Percentiles rank a stretch among this genome's conserved stretches.
phyloP scores from a whole-genome alignment of 1,284 basidiomycete species.

The Afroboletus lepidellus region DNA sequence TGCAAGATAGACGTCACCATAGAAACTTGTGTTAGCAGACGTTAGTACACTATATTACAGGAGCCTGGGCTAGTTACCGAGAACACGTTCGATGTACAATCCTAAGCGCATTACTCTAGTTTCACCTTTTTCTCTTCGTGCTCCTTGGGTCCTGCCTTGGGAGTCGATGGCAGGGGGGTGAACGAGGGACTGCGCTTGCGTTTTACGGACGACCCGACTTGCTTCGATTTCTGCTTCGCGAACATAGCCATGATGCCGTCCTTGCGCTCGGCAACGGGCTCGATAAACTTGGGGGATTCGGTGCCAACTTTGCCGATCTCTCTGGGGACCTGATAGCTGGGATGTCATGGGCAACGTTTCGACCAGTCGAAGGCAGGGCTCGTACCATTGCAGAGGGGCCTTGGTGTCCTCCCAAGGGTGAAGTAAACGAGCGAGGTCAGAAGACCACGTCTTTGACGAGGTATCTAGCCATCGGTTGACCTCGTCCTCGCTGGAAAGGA shows the following conservation, averaged over 20 bases:
- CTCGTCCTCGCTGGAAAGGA: slow-evolving; percentile 64
- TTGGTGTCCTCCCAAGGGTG: slow-evolving; percentile 59
- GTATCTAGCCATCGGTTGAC: slow-evolving; percentile 81
- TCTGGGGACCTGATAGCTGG: slow-evolving; percentile 82
- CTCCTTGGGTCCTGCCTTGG: slow-evolving; percentile 6
- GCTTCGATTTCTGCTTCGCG: slow-evolving; percentile 52
- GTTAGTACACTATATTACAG: slow-evolving; percentile 20
- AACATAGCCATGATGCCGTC: slow-evolving; percentile 92
- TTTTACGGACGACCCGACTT: slow-evolving; percentile 20
- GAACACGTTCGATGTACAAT: too few species aligned
- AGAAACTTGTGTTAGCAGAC: not conserved
- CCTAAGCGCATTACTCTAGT: slow-evolving; percentile 6
- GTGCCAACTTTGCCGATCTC: slow-evolving; percentile 91
- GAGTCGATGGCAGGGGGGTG: not conserved
- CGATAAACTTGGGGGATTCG: slow-evolving; percentile 79
- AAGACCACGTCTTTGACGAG: slow-evolving; percentile 59
- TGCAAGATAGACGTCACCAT: not conserved
- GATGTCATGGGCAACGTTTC: not conserved
- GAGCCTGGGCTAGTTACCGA: not conserved
- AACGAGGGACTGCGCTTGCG: slow-evolving; percentile 26
- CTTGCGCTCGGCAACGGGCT: slow-evolving; percentile 75
- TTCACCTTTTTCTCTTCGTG: slow-evolving; percentile 27
- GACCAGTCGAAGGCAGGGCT: not conserved
- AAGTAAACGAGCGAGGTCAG: slow-evolving; percentile 61
- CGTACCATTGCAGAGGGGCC: slow-evolving; percentile 69